Evolutionary conservation across 139 green algal species (phyloP).

Genomic region (Chlamydomonas schloesseri): DNA sequence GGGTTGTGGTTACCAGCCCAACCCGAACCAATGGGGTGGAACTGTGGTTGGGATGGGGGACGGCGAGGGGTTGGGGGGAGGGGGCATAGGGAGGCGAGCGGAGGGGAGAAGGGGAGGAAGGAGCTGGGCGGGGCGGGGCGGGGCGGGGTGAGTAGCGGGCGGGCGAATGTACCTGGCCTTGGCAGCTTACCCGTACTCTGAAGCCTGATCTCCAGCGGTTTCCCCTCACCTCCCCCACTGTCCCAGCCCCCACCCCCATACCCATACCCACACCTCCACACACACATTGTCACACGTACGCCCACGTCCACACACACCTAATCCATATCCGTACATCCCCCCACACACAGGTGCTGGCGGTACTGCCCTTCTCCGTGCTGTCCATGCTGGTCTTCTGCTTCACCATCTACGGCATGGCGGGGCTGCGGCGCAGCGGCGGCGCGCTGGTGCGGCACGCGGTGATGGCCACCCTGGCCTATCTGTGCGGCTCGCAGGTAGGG

Average conservation of each 20-base stretch:
- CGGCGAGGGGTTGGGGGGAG: too few species aligned
- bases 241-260: background rate
- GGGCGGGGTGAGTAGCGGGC: too few species aligned
- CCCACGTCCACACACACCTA: background rate
- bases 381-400: slow-evolving; percentile 59
- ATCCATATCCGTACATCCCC: slow-evolving; percentile 61
- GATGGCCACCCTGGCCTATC: slow-evolving; percentile 56
- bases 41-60: too few species aligned
- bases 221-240: too few species aligned
- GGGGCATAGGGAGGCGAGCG: too few species aligned
- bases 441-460: slow-evolving; percentile 45
- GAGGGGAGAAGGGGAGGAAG: too few species aligned
- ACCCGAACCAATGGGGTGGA: too few species aligned
- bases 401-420: slow-evolving; percentile 74
- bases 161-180: too few species aligned
- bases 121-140: too few species aligned
- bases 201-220: too few species aligned
- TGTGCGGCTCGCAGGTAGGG: slow-evolving; percentile 57
- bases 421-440: slow-evolving; percentile 45
- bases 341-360: slow-evolving; percentile 63
- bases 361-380: slow-evolving; percentile 68
- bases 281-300: background rate
- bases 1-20: too few species aligned
- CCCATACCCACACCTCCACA: background rate
- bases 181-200: too few species aligned